Conservation (phyloP, 2,329 filamentous ascomycete genomes). For the Drechslerella coelobrocha region DNA sequence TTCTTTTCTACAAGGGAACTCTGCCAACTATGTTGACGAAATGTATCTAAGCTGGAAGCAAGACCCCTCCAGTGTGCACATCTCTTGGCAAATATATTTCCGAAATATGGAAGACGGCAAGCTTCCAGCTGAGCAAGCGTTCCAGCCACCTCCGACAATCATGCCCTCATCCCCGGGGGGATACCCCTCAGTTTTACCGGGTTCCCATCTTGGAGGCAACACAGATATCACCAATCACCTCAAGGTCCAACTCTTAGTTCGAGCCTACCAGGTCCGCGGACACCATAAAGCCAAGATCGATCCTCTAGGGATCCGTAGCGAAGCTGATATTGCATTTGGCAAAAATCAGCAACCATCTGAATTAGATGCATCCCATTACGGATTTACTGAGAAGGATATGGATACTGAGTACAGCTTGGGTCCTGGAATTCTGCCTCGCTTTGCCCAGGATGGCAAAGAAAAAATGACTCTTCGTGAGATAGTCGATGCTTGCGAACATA, state of each 20-base stretch:
- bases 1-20: constrained; percentile 94
- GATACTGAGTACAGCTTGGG: constrained; percentile 90
- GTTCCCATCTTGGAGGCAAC: constrained; percentile 71
- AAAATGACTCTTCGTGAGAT: constrained; percentile 99
- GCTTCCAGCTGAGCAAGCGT: constrained; percentile 97
- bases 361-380: constrained; percentile 89
- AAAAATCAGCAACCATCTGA: constrained; percentile 90
- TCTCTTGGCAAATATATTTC: constrained; percentile 99
- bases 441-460: constrained; percentile 83
- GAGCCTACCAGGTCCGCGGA: constrained; percentile 95
- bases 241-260: constrained; percentile 95
- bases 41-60: constrained; percentile 99
- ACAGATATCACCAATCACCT: constrained; percentile 92
- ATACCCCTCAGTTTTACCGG: constrained; percentile 74
- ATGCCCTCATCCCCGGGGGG: constrained; percentile 81
- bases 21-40: constrained; percentile 98
- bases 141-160: constrained; percentile 91
- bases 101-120: constrained; percentile 98
- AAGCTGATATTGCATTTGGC: constrained; percentile 73
- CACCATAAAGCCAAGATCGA: constrained; percentile 99
- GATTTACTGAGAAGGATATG: constrained; percentile 92
- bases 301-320: constrained; percentile 88
- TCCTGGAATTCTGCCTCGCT: constrained; percentile 91
- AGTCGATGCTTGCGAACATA: constrained; percentile 86
- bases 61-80: constrained; percentile 89